Conservation (phyloP, 257 asterid species). For the Nicotiana otophora region DNA sequence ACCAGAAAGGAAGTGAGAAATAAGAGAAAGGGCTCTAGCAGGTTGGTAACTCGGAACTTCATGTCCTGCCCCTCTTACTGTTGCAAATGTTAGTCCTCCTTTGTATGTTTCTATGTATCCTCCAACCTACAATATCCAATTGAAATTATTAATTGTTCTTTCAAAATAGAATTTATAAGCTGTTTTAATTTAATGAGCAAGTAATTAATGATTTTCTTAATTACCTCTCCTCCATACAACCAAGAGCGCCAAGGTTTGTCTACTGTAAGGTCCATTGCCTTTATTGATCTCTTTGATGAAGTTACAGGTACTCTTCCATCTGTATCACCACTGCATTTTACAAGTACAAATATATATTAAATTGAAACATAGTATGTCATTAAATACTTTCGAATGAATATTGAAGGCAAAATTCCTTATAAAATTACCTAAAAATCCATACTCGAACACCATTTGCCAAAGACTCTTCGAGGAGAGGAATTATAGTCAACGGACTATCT, state of each 20-base stretch:
- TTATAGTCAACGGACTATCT: background rate
- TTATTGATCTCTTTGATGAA: slow-evolving; percentile 13
- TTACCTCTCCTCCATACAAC: slow-evolving; percentile 13
- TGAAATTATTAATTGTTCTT: too few relatives aligned
- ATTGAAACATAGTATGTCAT: too few relatives aligned
- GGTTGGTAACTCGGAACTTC: slow-evolving; percentile 13
- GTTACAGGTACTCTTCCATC: slow-evolving; percentile 27
- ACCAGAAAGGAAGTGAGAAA: background rate
- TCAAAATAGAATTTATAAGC: too few relatives aligned
- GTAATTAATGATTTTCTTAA: too few relatives aligned
- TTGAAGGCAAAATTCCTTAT: too few relatives aligned
- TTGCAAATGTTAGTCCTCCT: slow-evolving; percentile 2
- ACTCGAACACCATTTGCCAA: slow-evolving; percentile 15
- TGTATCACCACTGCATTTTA: slow-evolving; percentile 9
- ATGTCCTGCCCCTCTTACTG: slow-evolving; percentile 10
- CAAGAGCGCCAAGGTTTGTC: slow-evolving; percentile 9
- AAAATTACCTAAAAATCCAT: slow-evolving; percentile 19
- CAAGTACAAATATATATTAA: background rate
- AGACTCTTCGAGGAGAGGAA: slow-evolving; percentile 16
- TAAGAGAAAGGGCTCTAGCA: background rate
- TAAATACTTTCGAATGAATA: too few relatives aligned
- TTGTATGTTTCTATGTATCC: slow-evolving; percentile 1
- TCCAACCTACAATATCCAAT: slow-evolving; percentile 9
- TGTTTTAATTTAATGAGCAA: background rate
- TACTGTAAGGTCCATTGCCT: slow-evolving; percentile 12